These are phyloP conservation scores for Cyclocybe cylindracea DNA, from an alignment of 768 basidiomycete genomes.

Conservation along the genomic window DNA sequence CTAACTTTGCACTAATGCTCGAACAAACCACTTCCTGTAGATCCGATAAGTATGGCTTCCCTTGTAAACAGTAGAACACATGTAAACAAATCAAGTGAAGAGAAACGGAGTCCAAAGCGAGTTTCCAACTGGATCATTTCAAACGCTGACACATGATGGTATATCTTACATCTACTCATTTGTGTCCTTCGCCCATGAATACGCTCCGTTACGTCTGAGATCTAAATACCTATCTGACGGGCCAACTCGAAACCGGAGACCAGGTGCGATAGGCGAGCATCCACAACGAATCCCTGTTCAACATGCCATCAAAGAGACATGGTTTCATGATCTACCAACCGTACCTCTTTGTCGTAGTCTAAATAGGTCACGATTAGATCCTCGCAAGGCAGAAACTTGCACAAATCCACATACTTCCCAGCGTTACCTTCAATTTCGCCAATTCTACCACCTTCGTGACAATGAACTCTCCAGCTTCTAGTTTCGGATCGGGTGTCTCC, in stretches of 20 bases:
- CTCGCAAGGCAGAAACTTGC: neutral
- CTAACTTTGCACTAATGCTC: too few relatives aligned
- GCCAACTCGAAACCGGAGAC: conserved; percentile 70
- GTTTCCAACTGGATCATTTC: too few relatives aligned
- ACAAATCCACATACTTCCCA: conserved; percentile 62
- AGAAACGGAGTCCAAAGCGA: too few relatives aligned
- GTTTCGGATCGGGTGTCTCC: conserved; percentile 68
- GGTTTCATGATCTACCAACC: conserved; percentile 1
- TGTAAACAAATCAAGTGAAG: too few relatives aligned
- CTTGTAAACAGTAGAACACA: too few relatives aligned
- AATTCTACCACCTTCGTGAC: conserved; percentile 71
- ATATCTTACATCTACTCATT: neutral
- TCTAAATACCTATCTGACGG: conserved; percentile 22
- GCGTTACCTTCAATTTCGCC: conserved; percentile 54
- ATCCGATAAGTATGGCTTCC: too few relatives aligned
- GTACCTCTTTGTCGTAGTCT: conserved; percentile 65
- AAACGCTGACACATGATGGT: neutral
- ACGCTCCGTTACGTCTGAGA: too few relatives aligned
- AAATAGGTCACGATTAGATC: conserved; percentile 2
- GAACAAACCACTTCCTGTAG: too few relatives aligned
- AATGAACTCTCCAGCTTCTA: conserved; percentile 89
- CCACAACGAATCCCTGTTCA: conserved; percentile 61
- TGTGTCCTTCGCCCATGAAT: too few relatives aligned
- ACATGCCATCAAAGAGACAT: neutral
- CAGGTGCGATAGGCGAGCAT: conserved; percentile 78